These are phyloP conservation scores for Secale cereale DNA, from an alignment of 176 grass and related monocot species.

Conservation along the genomic window DNA sequence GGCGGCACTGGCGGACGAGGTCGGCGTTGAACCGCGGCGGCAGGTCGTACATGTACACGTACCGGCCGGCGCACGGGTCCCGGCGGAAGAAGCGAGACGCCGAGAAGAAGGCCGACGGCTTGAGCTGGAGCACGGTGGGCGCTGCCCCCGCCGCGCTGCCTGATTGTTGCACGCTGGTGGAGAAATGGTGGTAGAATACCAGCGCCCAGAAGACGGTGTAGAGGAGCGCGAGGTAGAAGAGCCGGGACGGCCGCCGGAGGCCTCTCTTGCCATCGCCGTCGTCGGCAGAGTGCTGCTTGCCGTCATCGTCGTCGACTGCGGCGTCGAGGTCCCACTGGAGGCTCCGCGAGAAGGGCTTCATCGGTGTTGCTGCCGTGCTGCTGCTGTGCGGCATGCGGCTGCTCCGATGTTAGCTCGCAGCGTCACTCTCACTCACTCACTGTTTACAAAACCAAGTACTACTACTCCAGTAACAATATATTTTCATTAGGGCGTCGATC, in stretches of 20 bases:
- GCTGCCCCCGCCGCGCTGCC: not conserved
- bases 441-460: too few species aligned
- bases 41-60: conserved; percentile 57
- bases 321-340: not conserved
- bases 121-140: not conserved
- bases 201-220: not conserved
- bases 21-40: conserved; percentile 53
- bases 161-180: not conserved
- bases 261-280: not conserved
- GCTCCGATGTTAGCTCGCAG: too few species aligned
- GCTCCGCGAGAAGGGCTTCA: not conserved
- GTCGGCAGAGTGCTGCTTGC: not conserved
- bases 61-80: conserved; percentile 38
- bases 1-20: conserved; percentile 30
- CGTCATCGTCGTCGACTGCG: not conserved
- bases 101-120: not conserved
- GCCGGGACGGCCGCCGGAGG: not conserved
- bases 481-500: too few species aligned
- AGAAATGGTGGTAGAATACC: not conserved
- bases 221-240: not conserved
- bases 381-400: too few species aligned
- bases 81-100: not conserved
- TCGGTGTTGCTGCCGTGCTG: too few species aligned
- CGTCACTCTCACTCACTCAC: too few species aligned
- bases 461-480: too few species aligned